phyloP scores from a whole-genome alignment of 2,329 filamentous ascomycete genomes.

The Orbilia oligospora region DNA sequence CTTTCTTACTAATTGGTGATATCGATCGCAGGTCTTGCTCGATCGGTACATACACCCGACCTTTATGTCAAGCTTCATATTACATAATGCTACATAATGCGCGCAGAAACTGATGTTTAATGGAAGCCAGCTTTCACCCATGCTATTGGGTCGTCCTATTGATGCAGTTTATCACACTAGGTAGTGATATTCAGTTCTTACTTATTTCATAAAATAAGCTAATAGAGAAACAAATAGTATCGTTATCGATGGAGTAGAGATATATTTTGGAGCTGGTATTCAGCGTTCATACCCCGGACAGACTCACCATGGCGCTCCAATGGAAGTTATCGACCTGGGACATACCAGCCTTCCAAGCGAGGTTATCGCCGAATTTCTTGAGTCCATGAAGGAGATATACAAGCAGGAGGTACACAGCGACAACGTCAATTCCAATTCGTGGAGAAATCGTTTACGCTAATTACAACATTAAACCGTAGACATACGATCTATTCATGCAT shows the following conservation, averaged over 20 bases:
- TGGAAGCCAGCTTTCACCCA: constrained; percentile 70
- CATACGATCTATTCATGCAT: constrained; percentile 86
- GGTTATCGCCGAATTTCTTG: constrained; percentile 86
- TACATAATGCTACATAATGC: background rate
- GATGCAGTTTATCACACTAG: constrained; percentile 97
- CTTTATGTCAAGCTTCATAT: background rate
- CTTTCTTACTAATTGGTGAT: constrained; percentile 45
- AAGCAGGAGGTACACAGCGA: constrained; percentile 75
- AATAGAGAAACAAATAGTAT: constrained; percentile 69
- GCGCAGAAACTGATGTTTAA: constrained; percentile 62
- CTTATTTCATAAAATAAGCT: background rate
- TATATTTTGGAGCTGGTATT: constrained; percentile 80
- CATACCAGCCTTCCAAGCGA: constrained; percentile 83
- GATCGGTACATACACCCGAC: constrained; percentile 17
- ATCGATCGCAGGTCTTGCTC: constrained; percentile 42
- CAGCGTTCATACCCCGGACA: constrained; percentile 83
- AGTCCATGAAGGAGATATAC: constrained; percentile 85
- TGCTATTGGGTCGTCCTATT: constrained; percentile 78
- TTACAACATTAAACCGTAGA: constrained; percentile 68
- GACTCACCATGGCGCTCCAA: constrained; percentile 87
- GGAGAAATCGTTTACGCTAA: background rate
- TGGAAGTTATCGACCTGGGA: constrained; percentile 82
- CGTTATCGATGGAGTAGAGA: constrained; percentile 86
- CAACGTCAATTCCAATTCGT: background rate
- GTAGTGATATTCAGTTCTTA: background rate